Conservation (phyloP, 371 early-diverging fungal genomes). For the Apophysomyces trapeziformis region DNA sequence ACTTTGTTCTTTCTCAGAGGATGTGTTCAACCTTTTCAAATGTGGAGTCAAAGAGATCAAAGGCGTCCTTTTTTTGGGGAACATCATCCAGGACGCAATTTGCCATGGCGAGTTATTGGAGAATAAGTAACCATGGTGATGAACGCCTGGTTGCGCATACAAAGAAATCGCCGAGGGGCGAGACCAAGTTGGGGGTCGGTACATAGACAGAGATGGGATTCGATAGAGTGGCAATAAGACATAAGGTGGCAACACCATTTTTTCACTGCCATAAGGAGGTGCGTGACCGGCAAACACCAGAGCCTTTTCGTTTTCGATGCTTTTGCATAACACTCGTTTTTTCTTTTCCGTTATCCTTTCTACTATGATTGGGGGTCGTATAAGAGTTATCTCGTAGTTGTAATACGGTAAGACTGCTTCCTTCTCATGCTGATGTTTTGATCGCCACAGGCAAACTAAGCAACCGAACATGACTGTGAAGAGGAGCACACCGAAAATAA, state of each 20-base stretch:
- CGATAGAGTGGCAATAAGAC: neutral
- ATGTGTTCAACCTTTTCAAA: neutral
- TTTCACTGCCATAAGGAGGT: neutral
- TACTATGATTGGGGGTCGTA: neutral
- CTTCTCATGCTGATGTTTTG: neutral
- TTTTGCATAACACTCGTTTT: slow-evolving; percentile 9
- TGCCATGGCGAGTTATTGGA: neutral
- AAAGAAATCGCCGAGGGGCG: neutral
- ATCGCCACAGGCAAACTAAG: neutral
- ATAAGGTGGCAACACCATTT: neutral
- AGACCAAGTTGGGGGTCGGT: neutral
- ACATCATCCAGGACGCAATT: slow-evolving; percentile 6
- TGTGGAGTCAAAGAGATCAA: neutral
- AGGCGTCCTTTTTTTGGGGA: neutral
- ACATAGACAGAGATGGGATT: neutral
- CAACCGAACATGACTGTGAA: neutral
- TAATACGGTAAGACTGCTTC: neutral
- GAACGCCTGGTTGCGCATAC: neutral
- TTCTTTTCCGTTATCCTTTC: neutral
- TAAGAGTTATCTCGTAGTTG: neutral
- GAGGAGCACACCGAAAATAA: neutral
- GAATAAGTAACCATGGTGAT: neutral
- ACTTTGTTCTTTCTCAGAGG: neutral
- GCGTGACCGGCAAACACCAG: slow-evolving; percentile 2
- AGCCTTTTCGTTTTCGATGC: neutral